phyloP scores from a whole-genome alignment of 371 early-diverging fungal genomes.

The Choanephora cucurbitarum region DNA sequence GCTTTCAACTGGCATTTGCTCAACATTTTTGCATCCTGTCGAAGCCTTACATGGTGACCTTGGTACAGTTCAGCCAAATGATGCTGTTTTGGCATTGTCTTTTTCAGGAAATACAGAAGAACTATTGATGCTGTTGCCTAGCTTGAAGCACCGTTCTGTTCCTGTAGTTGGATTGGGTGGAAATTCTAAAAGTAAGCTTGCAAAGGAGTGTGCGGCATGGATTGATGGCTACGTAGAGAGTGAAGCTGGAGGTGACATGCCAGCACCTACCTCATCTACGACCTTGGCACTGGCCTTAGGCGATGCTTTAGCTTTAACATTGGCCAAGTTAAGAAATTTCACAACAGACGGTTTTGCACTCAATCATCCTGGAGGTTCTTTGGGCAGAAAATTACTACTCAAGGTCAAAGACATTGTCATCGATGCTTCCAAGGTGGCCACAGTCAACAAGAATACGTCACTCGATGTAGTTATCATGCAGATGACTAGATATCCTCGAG shows the following conservation, averaged over 20 bases:
- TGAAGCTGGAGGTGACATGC: conserved; percentile 53
- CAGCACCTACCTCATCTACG: conserved; percentile 65
- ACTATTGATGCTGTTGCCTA: conserved; percentile 48
- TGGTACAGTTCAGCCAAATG: conserved; percentile 51
- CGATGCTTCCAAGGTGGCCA: conserved; percentile 26
- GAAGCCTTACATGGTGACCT: conserved; percentile 72
- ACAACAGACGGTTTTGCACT: conserved; percentile 57
- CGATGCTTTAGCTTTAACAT: conserved; percentile 59
- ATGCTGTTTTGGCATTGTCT: conserved; percentile 62
- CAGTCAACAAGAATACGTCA: conserved; percentile 28
- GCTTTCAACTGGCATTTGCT: conserved; percentile 58
- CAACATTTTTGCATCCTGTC: conserved; percentile 62
- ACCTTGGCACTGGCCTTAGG: conserved; percentile 64
- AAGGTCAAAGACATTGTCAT: conserved; percentile 44
- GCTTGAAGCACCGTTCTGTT: conserved; percentile 44
- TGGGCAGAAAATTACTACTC: conserved; percentile 49
- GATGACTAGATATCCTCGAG: conserved; percentile 46
- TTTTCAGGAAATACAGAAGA: conserved; percentile 69
- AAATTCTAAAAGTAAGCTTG: conserved; percentile 51
- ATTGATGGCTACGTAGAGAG: conserved; percentile 53
- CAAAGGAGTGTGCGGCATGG: conserved; percentile 60
- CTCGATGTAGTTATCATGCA: conserved; percentile 49
- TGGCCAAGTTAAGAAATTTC: conserved; percentile 53
- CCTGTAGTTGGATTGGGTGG: conserved; percentile 61
- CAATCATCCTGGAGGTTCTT: conserved; percentile 66